Percentiles rank a stretch among this genome's conserved stretches.
Conservation (phyloP, 768 basidiomycete genomes). For the Tylopilus vinaceipallidus region DNA sequence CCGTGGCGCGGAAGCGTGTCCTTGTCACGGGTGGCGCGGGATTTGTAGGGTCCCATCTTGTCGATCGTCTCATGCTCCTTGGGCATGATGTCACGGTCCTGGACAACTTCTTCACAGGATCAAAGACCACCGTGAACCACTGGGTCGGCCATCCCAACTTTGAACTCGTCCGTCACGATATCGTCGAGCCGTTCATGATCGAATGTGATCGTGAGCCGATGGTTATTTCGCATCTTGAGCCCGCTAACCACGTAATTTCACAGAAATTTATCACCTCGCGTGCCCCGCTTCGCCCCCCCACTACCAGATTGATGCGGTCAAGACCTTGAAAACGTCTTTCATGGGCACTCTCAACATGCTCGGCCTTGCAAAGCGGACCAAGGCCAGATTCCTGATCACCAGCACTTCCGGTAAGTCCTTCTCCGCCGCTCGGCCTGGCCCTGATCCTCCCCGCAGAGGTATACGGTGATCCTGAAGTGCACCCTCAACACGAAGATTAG, state of each 20-base stretch:
- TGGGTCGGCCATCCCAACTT: slow-evolving; percentile 99
- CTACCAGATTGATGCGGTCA: slow-evolving; percentile 97
- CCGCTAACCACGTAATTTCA: not conserved
- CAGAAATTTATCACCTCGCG: slow-evolving; percentile 97
- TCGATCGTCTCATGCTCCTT: slow-evolving; percentile 95
- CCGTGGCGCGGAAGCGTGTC: slow-evolving; percentile 78
- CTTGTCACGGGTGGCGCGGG: slow-evolving; percentile 97
- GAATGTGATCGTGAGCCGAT: slow-evolving; percentile 86
- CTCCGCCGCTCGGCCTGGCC: not conserved
- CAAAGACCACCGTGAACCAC: slow-evolving; percentile 93
- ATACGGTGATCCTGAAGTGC: slow-evolving; percentile 97
- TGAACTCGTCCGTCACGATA: slow-evolving; percentile 95
- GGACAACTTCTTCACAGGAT: slow-evolving; percentile 99
- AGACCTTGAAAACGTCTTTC: slow-evolving; percentile 98
- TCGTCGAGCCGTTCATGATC: slow-evolving; percentile 97
- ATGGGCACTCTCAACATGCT: slow-evolving; percentile 99
- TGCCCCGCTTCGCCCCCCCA: slow-evolving; percentile 97
- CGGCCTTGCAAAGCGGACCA: slow-evolving; percentile 94
- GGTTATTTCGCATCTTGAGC: too few relatives aligned
- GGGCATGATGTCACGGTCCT: slow-evolving; percentile 97
- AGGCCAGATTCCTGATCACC: slow-evolving; percentile 93
- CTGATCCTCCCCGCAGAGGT: slow-evolving; percentile 58
- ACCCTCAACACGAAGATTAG: slow-evolving; percentile 97
- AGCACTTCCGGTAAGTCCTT: slow-evolving; percentile 80
- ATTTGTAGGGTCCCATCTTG: slow-evolving; percentile 98